These are phyloP conservation scores for Gracilariopsis chorda DNA, from an alignment of 23 red algal species.

Conservation along the genomic window DNA sequence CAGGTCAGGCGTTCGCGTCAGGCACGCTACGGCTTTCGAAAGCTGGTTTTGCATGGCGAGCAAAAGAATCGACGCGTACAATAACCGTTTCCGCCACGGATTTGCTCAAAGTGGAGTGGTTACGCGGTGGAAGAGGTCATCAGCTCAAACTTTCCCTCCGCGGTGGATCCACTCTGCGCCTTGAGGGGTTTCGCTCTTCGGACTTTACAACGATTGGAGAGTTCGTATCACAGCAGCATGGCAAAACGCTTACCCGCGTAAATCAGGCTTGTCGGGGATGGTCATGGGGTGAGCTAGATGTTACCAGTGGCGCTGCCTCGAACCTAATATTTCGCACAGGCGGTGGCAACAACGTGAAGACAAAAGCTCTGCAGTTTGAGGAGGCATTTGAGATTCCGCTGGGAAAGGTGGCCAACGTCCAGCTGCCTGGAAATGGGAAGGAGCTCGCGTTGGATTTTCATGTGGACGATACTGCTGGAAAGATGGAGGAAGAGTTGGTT, in stretches of 20 bases:
- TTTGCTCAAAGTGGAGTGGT: conserved; percentile 60
- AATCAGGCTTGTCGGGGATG: conserved; percentile 80
- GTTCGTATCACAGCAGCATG: conserved; percentile 41
- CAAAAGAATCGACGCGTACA: conserved; percentile 63
- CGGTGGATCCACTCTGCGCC: conserved; percentile 54
- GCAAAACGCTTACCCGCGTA: conserved; percentile 39
- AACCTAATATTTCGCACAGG: conserved; percentile 71
- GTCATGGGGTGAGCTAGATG: conserved; percentile 79
- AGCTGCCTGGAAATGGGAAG: conserved; percentile 64
- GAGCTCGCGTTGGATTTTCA: conserved; percentile 97
- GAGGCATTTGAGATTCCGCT: conserved; percentile 88
- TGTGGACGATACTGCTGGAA: conserved; percentile 92
- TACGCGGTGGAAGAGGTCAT: conserved; percentile 74
- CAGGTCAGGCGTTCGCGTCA: conserved; percentile 54
- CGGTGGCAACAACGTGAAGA: conserved; percentile 35
- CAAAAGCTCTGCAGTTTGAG: conserved; percentile 53
- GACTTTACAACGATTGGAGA: conserved; percentile 41
- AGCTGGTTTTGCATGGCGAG: conserved; percentile 73
- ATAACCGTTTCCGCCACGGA: conserved; percentile 42
- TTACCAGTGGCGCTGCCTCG: conserved; percentile 38
- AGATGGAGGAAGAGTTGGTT: conserved; percentile 87
- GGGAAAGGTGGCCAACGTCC: conserved; percentile 83
- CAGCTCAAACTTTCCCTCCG: conserved; percentile 62
- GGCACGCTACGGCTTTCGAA: conserved; percentile 49
- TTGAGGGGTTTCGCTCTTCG: conserved; percentile 72